Conservation (phyloP, 2,329 filamentous ascomycete species). For the Madurella mycetomatis region DNA sequence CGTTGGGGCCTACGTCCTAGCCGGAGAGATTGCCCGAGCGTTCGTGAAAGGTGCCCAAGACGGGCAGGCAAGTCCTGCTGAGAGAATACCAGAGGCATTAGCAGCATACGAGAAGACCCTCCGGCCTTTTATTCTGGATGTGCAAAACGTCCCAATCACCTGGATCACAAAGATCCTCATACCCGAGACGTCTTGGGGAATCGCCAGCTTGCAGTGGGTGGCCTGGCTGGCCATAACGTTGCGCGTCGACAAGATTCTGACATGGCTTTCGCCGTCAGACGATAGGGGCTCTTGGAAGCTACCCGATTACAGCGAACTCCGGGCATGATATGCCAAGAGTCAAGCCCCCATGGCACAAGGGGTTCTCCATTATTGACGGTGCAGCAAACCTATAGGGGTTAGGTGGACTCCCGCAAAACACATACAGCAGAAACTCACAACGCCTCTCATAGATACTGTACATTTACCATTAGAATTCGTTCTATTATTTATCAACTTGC, state of each 20-base stretch:
- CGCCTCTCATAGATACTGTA: no score
- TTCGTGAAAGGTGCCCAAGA: constrained; percentile 7
- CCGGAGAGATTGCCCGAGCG: constrained; percentile 41
- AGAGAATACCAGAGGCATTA: constrained; percentile 34
- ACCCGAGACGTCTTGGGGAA: neutral
- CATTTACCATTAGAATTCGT: no score
- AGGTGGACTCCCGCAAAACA: no score
- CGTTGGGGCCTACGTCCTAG: constrained; percentile 51
- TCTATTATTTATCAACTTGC: no score
- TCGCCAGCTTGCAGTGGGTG: constrained; percentile 2
- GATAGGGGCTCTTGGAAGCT: constrained; percentile 10
- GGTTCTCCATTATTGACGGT: no score
- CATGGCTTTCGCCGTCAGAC: neutral
- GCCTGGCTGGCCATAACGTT: neutral
- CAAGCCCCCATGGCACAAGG: no score
- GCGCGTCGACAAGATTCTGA: constrained; percentile 2
- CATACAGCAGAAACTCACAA: no score
- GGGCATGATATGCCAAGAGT: neutral
- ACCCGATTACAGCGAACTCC: constrained; percentile 12
- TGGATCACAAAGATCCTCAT: neutral
- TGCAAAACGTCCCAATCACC: constrained; percentile 32
- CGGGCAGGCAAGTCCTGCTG: constrained; percentile 14
- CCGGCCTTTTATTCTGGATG: constrained; percentile 40
- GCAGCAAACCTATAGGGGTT: no score
- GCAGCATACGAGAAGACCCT: constrained; percentile 41